Base-by-base conservation (phyloP, 768 basidiomycete genomes). In the Podaxis sp. region DNA sequence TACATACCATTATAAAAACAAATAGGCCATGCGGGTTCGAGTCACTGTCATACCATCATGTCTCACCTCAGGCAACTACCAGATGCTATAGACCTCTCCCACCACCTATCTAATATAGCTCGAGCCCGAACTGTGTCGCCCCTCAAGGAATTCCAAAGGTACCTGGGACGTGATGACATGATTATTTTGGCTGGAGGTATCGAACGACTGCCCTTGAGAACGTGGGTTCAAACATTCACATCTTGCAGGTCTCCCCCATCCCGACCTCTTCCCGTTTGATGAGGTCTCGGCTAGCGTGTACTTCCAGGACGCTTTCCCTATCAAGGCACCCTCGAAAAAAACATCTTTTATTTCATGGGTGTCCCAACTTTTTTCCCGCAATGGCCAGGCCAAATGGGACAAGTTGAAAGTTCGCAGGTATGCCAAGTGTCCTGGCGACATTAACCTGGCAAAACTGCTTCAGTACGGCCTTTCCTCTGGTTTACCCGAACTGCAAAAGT, bases 261-360 rank as follows among this genome's bases (percentile, higher is more conserved):
- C 90, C 7, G 80, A 79, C 0, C 88, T 86, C 70, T 93, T 91
- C 71, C 89, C 90, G 0, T 89, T 89, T 69, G 79, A 86, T 22
- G 75, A 79, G 33, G 66, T 94, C 49, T 82, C 82, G 2, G 86
- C 82, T 13, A 78, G 85, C 37, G 77, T 80, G 7, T 79, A 88
- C 33, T 70, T 78, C 2, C 70, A 76, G 1, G 55, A 69, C 49
- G 51, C 61, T 13, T 72, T 66, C 59, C 56, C 64, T 15, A 24
- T 62, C 2, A 59, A 24, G 13, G 41, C 15, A n/a, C 64, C 17
- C 27, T 59, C 27, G 36, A 63, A 2, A 74, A 77, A 17, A 57
- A 57, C 11, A 66, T 79, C 17, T 66, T 43, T 61, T 9, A 3
- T 86, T 4, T 77, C 81, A 7, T 88, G 87, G 88, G 64, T 90